Conservation (phyloP, 345 rosid genomes). For the Bruguiera gymnorhiza region DNA sequence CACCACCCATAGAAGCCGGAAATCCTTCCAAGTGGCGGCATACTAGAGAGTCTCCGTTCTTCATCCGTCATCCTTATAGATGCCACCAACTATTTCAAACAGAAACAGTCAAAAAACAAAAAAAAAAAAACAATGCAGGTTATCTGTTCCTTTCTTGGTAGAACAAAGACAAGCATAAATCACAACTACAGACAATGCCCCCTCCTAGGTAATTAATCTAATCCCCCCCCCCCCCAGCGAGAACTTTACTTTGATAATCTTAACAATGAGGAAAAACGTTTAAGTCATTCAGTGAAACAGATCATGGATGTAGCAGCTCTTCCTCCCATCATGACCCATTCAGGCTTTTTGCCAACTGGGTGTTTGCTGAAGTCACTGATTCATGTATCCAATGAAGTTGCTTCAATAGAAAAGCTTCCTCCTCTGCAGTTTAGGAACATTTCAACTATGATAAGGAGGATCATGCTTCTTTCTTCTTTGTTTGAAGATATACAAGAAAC, state of each 20-base stretch:
- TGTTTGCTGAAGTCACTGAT: conserved; percentile 45
- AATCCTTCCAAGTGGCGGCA: conserved; percentile 59
- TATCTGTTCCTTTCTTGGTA: conserved; percentile 12
- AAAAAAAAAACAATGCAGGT: conserved; percentile 26
- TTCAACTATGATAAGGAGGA: conserved; percentile 53
- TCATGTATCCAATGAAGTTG: conserved; percentile 43
- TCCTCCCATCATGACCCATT: conserved; percentile 30
- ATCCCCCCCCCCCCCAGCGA: neutral
- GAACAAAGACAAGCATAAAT: neutral
- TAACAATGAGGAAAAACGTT: conserved; percentile 19
- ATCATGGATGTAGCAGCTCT: conserved; percentile 23
- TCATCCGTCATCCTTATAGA: conserved; percentile 22
- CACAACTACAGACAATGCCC: neutral
- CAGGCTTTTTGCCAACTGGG: conserved; percentile 45
- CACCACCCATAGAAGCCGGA: conserved; percentile 30
- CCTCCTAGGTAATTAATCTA: conserved; percentile 1
- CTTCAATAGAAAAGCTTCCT: conserved; percentile 51
- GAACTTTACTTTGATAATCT: conserved; percentile 7
- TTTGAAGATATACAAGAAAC: conserved; percentile 54
- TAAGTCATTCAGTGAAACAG: conserved; percentile 2
- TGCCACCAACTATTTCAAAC: conserved; percentile 20
- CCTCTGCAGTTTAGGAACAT: conserved; percentile 40
- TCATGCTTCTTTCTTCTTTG: conserved; percentile 51
- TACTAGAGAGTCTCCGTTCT: conserved; percentile 20
- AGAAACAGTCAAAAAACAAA: conserved; percentile 40